Evolutionary conservation across 768 basidiomycete genomes (phyloP), one percentile per base, ranked within the genome.

Genomic region (Leucocoprinus sp.): DNA sequence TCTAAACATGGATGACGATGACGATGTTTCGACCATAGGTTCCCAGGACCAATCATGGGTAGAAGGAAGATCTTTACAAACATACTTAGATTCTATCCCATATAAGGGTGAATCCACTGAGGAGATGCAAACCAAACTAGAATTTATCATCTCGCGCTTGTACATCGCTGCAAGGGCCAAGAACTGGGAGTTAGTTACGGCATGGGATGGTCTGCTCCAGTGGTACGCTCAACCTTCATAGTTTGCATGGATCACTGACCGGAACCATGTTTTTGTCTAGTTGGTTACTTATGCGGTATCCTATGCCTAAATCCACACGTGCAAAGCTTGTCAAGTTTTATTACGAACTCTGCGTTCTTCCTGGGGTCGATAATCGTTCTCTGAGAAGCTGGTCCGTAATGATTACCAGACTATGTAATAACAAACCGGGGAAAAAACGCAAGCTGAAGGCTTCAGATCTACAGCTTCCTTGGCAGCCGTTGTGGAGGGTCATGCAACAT

Each of bases 221-320:
- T 87, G 84, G 87, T 81, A 57, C 51, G 71, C 56, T 37, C 40
- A 26, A 4, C 27, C n/a, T 36, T 33, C 29, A 17, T 26, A 23
- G 34, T 38, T 6, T 42, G n/a, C 34, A 11, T 35, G 23, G 37
- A 45, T 35, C 31, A 26, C 28, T 48, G 8, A 14, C 21, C 37
- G 22, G n/a, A n/a, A n/a, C n/a, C n/a, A n/a, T n/a, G 39, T 26
- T 35, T 8, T 17, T 37, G 29, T 34, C 27, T 50, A 90, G 87
- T 61, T 91, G 88, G 87, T 60, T 90, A 38, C 66, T 82, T 52
- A 78, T 90, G 79, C 78, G 79, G 31, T 91, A 90, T 60, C 88
- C 87, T 2, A 74, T 91, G 54, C 62, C 74, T 35, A 84, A 75
- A 48, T 55, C 77, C 24, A 78, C 76, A 37, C 82, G 88, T 14